Evolutionary conservation across 23 red algal species (phyloP), one percentile per base, ranked within the genome.

Genomic region (Gracilaria domingensis): DNA sequence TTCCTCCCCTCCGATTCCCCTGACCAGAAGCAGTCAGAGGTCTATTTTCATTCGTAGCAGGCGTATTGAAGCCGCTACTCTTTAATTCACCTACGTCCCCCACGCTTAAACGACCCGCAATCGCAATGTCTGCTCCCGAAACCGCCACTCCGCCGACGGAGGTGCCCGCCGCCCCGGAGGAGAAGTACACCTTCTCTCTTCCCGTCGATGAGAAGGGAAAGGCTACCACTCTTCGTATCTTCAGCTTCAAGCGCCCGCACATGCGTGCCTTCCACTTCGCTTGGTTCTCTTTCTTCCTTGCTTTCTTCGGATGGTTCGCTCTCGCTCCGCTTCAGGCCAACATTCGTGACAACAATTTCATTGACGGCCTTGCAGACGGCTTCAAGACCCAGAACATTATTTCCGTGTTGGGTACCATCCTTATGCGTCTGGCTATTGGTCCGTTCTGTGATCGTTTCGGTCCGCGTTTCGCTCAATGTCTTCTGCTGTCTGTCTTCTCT

Each of bases 271-370:
- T 98, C 88, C 91, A 94, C 94, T 98, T 94, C 45, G 96, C 96
- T 11, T 98, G 96, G 96, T 64, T 85, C 45, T 98, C 96, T 2
- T 98, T 98, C 88, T 98, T 98, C 93, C 73, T 95, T 55, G 93
- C 96, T 39, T 98, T 98, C 64, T 98, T 98, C 80, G 96, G 93
- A 0, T 98, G 96, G 96, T 98, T 98, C 82, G 93, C 96, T 23
- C 86, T 98, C 18, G 67, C 96, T 38, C 92, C 96, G 20, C 86
- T 98, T 20, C 85, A 95, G 44, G 32, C 71, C 11, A 79, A 39
- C 25, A 97, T 97, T 70, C 55, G 79, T 36, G 77, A 91, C 34
- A 62, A 34, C 32, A 42, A 42, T 12, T 39, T 32, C 59, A 91
- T 75, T 33, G 44, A 50, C 0, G 70, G 88, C 24, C 35, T 91